A percentile compares a stretch with the other conserved stretches of the same genome.
Evolutionary conservation across 768 basidiomycete genomes (phyloP).

Genomic region (Lactifluus rugatus): DNA sequence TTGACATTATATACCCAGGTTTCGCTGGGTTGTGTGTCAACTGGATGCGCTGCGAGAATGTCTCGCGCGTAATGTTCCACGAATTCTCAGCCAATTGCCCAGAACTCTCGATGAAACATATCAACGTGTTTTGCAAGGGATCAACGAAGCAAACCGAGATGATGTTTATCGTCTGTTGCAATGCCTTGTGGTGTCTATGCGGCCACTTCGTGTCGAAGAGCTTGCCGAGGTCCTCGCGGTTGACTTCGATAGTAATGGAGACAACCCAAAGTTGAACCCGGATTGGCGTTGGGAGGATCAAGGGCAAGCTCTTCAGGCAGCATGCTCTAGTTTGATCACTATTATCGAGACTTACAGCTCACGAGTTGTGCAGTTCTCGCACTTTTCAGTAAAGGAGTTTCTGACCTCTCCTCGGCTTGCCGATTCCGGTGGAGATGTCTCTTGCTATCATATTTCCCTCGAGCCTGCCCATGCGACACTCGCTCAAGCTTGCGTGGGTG

Average conservation of each 20-base stretch:
- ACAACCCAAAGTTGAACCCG: not conserved
- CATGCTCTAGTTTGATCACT: not conserved
- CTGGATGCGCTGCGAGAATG: not conserved
- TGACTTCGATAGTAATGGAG: not conserved
- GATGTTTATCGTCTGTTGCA: not conserved
- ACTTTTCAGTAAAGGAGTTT: no score
- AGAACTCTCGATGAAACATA: not conserved
- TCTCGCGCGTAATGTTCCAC: not conserved
- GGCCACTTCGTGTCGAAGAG: not conserved
- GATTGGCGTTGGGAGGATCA: not conserved
- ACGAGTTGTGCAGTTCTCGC: not conserved
- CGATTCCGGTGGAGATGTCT: no score
- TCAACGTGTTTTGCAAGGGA: not conserved
- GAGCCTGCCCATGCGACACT: no score
- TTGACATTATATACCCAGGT: no score
- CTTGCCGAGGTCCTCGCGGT: not conserved
- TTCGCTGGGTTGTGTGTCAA: not conserved
- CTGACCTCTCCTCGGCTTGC: no score
- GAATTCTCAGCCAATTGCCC: not conserved
- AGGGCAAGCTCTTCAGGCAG: not conserved
- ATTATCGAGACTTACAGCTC: not conserved
- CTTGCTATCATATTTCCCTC: no score
- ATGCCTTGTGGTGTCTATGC: not conserved
- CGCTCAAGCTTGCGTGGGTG: no score
- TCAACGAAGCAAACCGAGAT: not conserved